These are phyloP conservation scores for Sporobolomyces pararoseus DNA, from an alignment of 768 basidiomycete genomes.

Conservation along the genomic window DNA sequence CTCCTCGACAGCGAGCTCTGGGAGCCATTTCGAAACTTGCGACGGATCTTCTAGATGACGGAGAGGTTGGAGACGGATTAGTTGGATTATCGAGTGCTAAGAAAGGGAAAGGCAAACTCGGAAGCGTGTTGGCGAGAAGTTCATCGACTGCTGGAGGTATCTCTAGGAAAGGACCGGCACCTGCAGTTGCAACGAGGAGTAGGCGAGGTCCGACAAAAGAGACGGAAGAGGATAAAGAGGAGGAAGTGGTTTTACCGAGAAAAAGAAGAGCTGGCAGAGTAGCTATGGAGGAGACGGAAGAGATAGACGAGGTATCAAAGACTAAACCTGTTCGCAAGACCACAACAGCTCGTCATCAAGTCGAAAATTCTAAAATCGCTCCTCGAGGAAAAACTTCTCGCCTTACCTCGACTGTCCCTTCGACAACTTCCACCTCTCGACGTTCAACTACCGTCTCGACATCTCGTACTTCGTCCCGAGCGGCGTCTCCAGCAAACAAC, in stretches of 20 bases:
- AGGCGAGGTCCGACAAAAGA: background rate
- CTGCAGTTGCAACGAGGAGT: background rate
- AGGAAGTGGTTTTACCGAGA: background rate
- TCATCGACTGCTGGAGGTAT: background rate
- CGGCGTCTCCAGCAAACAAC: background rate
- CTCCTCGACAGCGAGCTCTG: constrained; percentile 24
- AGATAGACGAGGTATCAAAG: background rate
- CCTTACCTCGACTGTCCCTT: background rate
- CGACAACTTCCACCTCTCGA: background rate
- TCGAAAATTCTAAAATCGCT: background rate
- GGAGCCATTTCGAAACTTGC: constrained; percentile 33
- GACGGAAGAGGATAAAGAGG: background rate
- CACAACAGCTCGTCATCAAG: background rate
- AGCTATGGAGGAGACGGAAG: background rate
- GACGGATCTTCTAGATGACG: constrained; percentile 15
- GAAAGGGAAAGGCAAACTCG: background rate
- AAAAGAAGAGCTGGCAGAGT: background rate
- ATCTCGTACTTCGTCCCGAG: background rate
- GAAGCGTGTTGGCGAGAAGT: background rate
- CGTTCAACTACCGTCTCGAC: background rate
- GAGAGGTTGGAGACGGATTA: background rate
- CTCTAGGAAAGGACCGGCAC: background rate
- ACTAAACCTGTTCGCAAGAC: background rate
- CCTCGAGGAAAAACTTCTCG: background rate
- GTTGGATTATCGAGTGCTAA: background rate